Conservation (phyloP, 1,284 basidiomycete species). For the Trametes pubescens region DNA sequence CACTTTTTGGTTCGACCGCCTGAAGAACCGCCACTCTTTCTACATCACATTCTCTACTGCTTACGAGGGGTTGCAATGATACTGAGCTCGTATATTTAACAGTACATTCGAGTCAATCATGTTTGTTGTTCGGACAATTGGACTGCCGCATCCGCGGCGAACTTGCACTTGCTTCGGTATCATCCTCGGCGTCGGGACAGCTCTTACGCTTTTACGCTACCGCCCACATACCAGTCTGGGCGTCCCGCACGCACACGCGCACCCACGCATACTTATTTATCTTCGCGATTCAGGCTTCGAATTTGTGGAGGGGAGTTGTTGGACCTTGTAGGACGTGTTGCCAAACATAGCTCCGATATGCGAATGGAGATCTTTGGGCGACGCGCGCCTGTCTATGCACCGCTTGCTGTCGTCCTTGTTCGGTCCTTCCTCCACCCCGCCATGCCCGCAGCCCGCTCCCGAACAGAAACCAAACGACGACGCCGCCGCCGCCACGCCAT, state of each 20-base stretch:
- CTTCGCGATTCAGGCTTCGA: constrained; percentile 12
- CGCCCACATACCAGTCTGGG: constrained; percentile 26
- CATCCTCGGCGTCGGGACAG: constrained; percentile 20
- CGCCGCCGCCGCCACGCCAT: neutral
- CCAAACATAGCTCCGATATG: constrained; percentile 16
- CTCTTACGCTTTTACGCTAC: constrained; percentile 17
- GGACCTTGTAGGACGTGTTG: constrained; percentile 22
- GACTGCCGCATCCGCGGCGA: constrained; percentile 21
- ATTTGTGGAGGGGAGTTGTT: constrained; percentile 17
- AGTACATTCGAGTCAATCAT: constrained; percentile 13
- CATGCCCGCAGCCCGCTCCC: neutral
- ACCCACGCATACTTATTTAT: constrained; percentile 26
- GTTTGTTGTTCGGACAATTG: constrained; percentile 20
- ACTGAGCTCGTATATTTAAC: constrained; percentile 18
- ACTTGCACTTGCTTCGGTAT: constrained; percentile 18
- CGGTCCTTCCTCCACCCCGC: no score
- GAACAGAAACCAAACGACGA: neutral
- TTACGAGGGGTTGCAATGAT: constrained; percentile 11
- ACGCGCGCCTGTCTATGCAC: neutral
- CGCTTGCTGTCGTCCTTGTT: neutral
- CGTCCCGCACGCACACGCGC: constrained; percentile 19
- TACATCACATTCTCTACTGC: constrained; percentile 23
- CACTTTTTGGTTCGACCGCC: constrained; percentile 17
- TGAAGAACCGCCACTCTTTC: constrained; percentile 31
- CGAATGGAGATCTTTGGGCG: constrained; percentile 15